Evolutionary conservation across 371 early-diverging fungal genomes (phyloP), one percentile per base, ranked within the genome.

Genomic region (Mortierella sp.): DNA sequence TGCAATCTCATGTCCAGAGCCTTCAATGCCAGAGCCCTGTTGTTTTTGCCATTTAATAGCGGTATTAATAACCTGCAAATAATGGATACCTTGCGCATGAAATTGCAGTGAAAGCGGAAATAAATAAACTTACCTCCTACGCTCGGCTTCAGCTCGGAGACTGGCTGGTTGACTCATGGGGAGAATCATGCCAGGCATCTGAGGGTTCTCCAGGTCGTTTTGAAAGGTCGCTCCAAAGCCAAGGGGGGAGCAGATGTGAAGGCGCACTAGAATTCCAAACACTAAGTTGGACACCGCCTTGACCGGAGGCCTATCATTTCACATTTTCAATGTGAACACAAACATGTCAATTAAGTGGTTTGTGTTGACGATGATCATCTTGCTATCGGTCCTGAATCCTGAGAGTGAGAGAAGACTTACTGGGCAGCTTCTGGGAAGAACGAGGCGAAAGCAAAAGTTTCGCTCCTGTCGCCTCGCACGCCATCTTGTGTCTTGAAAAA

Each of bases 361-460:
- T n/a, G n/a, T 28, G 48, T 4, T 19, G 14, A 11, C 34, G 31
- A 50, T 26, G 50, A 21, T 28, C 16, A 34, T 8, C 53, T 10
- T 13, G 28, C 11, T 71, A 50, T 28, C 14, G 5, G 11, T 31
- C 16, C 11, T 14, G 48, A 8, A 19, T 64, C 64, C 37, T 54
- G 57, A 8, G 53, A 40, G 37, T 19, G 8, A 46, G 44, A 44
- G 16, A 16, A 10, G 4, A 76, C 82, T 88, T 89, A 92, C 95
- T 95, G 95, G 48, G 94, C 82, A 53, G 93, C 86, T 48, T 95
- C 95, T 16, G 97, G 97, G 82, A 95, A 96, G 75, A 97, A 97
- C 54, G 94, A 94, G 10, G 92, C 92, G 61, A 97, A 91, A 3
- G 94, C 92, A 91, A 97, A 97, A 0, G 96, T 91, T 75, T 96